Base-by-base conservation (phyloP, 2,329 filamentous ascomycete genomes). In the Monosporascus sp. region DNA sequence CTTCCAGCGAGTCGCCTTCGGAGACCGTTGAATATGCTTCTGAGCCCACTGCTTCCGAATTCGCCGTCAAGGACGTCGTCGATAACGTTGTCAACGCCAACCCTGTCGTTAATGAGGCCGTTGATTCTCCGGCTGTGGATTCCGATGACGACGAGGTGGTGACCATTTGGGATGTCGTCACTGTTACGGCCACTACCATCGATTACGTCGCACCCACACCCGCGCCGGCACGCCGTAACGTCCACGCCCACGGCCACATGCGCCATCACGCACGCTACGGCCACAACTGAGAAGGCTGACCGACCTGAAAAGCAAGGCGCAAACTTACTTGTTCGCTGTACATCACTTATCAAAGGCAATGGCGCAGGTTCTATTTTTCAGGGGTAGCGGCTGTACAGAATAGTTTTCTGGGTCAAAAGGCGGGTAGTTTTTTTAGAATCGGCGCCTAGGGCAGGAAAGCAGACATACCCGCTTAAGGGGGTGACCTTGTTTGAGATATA, bases 91-190 rank as follows among this genome's bases (percentile, higher is more conserved):
- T 45, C 34, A 50, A 50, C 54, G 53, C 41, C 57, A 46, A n/a
- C 7, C 54, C 59, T 27, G 51, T 51, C 24, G 52, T 60, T 40
- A 64, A 14, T 11, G 1, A 46, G 22, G 22, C 1, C 5, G 20
- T 7, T 11, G 43, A 46, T 14, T 17, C 22, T 11, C 43, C 65
- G 17, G 57, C 61, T 6, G 64, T 64, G 16, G 62, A 53, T 26
- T 55, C 60, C 17, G 61, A 59, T 19, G 56, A 62, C 48, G 67
- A 66, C 50, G 58, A 60, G 24, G 58, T 66, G 53, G 68, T 62
- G 44, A 79, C 74, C 24, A 69, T 78, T 50, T 76, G 68, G 62
- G 69, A 76, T 60, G 76, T 77, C 2, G 70, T 77, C 14, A 77
- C 76, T 9, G 71, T 79, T 27, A 79, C 71, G 26, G 67, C 61